Conservation (phyloP, 169 alveolate genomes). For the Nephromyces sp. region DNA sequence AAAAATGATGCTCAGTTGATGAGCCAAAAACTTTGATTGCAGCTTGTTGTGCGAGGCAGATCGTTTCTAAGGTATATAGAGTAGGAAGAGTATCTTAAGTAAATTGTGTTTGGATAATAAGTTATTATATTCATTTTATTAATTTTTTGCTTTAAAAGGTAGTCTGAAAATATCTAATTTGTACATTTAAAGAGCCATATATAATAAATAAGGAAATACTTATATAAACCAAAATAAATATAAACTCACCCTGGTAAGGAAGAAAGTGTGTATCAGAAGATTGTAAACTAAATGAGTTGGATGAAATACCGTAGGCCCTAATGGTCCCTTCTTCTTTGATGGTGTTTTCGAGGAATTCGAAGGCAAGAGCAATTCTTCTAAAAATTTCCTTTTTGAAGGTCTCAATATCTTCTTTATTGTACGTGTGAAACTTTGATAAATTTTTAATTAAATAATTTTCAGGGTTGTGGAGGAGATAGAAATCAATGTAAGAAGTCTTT, state of each 20-base stretch:
- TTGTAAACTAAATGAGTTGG: slow-evolving; percentile 1
- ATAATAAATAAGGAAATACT: no score
- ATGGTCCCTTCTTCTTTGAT: not conserved
- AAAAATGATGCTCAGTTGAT: not conserved
- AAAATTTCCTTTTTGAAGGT: not conserved
- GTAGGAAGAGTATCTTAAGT: no score
- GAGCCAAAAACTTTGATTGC: not conserved
- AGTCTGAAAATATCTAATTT: no score
- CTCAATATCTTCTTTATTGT: slow-evolving; percentile 2
- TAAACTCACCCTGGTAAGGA: slow-evolving; percentile 4
- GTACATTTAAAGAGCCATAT: no score
- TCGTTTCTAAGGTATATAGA: no score
- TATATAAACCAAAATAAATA: no score
- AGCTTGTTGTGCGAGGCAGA: not conserved
- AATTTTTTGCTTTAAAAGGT: no score
- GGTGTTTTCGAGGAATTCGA: slow-evolving; percentile 1
- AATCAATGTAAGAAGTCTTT: not conserved
- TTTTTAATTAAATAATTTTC: not conserved
- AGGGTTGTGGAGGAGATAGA: slow-evolving; percentile 10
- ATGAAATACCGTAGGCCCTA: not conserved
- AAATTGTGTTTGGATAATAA: no score
- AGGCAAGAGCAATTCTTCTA: not conserved
- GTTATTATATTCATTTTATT: no score
- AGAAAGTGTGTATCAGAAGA: not conserved
- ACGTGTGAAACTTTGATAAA: not conserved